These are phyloP conservation scores for Brassica napus DNA, from an alignment of 345 rosid genomes.

Conservation along the genomic window DNA sequence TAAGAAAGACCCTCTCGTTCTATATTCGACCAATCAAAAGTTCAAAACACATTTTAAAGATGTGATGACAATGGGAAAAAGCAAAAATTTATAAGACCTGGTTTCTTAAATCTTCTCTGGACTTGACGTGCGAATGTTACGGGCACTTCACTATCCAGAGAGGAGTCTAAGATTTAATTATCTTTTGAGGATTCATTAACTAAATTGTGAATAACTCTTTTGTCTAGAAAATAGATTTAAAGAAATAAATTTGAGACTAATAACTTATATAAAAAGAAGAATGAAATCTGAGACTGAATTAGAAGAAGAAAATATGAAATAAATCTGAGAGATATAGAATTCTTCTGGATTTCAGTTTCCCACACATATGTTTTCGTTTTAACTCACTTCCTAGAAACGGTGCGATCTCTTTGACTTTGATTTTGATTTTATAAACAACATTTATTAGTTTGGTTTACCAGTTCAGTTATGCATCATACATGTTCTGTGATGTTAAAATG, in stretches of 20 bases:
- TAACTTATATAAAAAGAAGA: not conserved
- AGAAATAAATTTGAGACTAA: not conserved
- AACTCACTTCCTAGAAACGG: slow-evolving; percentile 27
- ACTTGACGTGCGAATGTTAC: slow-evolving; percentile 22
- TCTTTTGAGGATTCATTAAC: slow-evolving; percentile 14
- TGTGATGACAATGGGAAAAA: not conserved
- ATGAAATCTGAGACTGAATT: not conserved
- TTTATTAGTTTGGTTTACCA: slow-evolving; percentile 6
- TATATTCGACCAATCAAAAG: not conserved
- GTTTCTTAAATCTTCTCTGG: not conserved
- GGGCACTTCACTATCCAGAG: slow-evolving; percentile 9
- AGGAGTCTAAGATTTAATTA: slow-evolving; percentile 13
- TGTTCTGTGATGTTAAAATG: not conserved
- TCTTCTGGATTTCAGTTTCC: slow-evolving; percentile 32
- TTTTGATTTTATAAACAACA: not conserved
- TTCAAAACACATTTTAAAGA: slow-evolving; percentile 2
- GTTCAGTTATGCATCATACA: not conserved
- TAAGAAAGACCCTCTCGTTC: not conserved
- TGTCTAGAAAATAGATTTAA: not conserved
- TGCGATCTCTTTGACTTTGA: not conserved
- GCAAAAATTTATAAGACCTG: slow-evolving; percentile 10
- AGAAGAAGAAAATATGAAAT: not conserved
- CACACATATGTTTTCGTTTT: slow-evolving; percentile 30
- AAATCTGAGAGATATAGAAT: slow-evolving; percentile 27
- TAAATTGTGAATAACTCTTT: not conserved